Conservation (phyloP, 2,329 filamentous ascomycete genomes). For the Gnomoniopsis smithogilvyi region DNA sequence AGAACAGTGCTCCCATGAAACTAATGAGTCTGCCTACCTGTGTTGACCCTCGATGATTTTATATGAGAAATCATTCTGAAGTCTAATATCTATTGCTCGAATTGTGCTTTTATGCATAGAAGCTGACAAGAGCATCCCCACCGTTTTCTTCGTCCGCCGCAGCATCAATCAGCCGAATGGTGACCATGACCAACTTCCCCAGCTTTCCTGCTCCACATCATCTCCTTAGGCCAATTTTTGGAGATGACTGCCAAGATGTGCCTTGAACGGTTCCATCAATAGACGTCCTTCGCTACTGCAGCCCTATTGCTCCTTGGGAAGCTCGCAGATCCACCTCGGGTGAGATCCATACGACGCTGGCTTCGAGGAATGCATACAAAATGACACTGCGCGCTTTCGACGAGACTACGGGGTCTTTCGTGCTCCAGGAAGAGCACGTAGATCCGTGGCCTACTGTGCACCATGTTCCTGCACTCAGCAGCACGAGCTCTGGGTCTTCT, state of each 20-base stretch:
- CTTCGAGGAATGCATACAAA: neutral
- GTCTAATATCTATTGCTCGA: too few relatives aligned
- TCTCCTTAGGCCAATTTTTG: neutral
- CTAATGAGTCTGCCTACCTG: too few relatives aligned
- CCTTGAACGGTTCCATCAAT: neutral
- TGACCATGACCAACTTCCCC: too few relatives aligned
- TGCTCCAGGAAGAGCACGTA: neutral
- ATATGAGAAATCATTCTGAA: too few relatives aligned
- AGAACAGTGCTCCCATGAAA: too few relatives aligned
- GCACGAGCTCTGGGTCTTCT: neutral
- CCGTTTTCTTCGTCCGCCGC: too few relatives aligned
- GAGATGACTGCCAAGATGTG: neutral
- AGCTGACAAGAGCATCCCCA: too few relatives aligned
- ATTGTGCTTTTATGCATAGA: too few relatives aligned
- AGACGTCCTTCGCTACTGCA: neutral
- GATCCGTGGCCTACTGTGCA: neutral
- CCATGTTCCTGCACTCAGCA: slow-evolving; percentile 2
- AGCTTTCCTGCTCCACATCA: neutral
- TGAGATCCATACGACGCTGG: neutral
- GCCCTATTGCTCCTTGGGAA: neutral
- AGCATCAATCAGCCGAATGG: too few relatives aligned
- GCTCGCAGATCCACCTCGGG: neutral
- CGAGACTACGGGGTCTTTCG: neutral
- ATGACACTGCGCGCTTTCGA: neutral
- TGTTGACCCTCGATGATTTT: too few relatives aligned